Percentiles rank a stretch among this genome's conserved stretches.
These are phyloP conservation scores for Tolypocladium guangdongense DNA, from an alignment of 2,329 filamentous ascomycete genomes.

Conservation along the genomic window DNA sequence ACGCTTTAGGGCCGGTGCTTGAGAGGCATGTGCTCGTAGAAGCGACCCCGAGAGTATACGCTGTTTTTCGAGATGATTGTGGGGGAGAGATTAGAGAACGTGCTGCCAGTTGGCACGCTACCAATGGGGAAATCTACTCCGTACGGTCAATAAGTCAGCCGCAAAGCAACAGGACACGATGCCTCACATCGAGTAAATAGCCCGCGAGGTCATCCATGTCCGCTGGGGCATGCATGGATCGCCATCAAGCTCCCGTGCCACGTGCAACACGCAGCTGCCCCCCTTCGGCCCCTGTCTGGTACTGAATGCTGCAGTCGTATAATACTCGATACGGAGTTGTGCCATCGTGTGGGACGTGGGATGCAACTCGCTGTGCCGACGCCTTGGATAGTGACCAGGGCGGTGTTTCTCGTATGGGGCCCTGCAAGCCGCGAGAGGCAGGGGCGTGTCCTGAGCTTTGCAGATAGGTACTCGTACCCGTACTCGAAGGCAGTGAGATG, in stretches of 20 bases:
- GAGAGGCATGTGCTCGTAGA: too few species aligned
- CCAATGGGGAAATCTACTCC: too few species aligned
- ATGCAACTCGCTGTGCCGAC: too few species aligned
- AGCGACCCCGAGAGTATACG: too few species aligned
- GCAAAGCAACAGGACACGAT: background rate
- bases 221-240: background rate
- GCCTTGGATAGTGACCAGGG: too few species aligned
- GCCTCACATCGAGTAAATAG: background rate
- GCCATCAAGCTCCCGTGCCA: background rate
- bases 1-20: background rate
- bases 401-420: too few species aligned
- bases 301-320: background rate
- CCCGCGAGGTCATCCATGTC: background rate
- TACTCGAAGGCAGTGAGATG: too few species aligned
- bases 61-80: background rate
- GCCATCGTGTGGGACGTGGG: background rate
- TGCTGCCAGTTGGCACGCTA: too few species aligned
- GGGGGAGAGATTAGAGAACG: background rate
- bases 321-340: background rate
- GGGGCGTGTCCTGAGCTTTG: background rate
- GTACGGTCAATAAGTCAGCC: background rate
- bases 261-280: background rate
- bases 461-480: too few species aligned
- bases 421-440: background rate
- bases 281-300: too few species aligned